These are phyloP conservation scores for Cercospora sojina DNA, from an alignment of 2,329 filamentous ascomycete species.

Conservation along the genomic window DNA sequence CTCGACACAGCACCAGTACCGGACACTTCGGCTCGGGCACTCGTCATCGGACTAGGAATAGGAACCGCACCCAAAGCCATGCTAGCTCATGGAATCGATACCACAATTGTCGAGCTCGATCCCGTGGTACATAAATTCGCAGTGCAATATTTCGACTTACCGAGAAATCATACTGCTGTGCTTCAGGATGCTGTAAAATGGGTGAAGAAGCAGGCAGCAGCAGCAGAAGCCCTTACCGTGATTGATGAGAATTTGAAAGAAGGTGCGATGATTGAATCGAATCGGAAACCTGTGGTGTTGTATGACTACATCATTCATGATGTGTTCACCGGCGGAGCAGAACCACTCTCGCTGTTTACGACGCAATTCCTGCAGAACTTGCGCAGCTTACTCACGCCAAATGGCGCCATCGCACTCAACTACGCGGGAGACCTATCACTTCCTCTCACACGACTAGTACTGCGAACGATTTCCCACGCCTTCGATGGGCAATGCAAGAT, in stretches of 20 bases:
- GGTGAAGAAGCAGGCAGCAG: constrained; percentile 52
- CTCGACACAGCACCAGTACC: constrained; percentile 38
- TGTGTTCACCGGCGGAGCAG: constrained; percentile 94
- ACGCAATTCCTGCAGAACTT: constrained; percentile 75
- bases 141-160: constrained; percentile 76
- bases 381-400: constrained; percentile 65
- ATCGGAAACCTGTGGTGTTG: neutral
- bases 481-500: constrained; percentile 83
- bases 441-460: constrained; percentile 72
- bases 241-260: constrained; percentile 1
- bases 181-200: constrained; percentile 80
- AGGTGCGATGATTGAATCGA: neutral
- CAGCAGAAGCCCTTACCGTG: neutral
- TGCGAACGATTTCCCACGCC: constrained; percentile 76
- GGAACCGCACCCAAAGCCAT: constrained; percentile 87
- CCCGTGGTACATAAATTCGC: constrained; percentile 84
- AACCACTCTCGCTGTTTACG: constrained; percentile 86
- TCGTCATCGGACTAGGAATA: constrained; percentile 89
- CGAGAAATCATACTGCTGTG: constrained; percentile 72
- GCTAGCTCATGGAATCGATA: constrained; percentile 83
- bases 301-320: constrained; percentile 97
- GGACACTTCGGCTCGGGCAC: constrained; percentile 53
- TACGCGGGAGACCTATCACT: constrained; percentile 86
- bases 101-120: constrained; percentile 93
- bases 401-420: constrained; percentile 86